Base-by-base conservation (phyloP, 176 grass and related monocot genomes). In the Hordeum vulgare region DNA sequence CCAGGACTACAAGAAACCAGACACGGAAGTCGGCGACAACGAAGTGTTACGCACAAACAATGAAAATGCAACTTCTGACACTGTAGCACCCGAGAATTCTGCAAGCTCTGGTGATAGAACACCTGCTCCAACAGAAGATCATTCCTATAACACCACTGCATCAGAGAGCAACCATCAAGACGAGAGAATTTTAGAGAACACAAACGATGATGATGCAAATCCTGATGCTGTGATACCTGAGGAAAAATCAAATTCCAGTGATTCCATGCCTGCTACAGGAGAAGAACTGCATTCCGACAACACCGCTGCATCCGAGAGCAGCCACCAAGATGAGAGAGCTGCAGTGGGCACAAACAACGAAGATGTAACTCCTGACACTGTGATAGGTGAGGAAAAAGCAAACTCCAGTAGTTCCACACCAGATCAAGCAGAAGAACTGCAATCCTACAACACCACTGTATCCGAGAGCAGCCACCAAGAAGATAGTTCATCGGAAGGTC, bases 401-500 rank as follows among this genome's bases (percentile, higher is more conserved):
- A 81, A 72, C 73, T 27, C 88, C 25, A 66, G 57, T 81, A 42
- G 41, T 45, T 57, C 73, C 45, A n/a, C 37, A 81, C 74, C 78
- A 64, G n/a, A 53, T 58, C 34, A 44, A 66, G 69, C 42, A 90
- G 92, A 85, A 57, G 81, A 85, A 72, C 59, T 39, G 57, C 47
- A 83, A 71, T 58, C 76, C 61, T 53, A 49, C 51, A 72, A 62
- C 53, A 63, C 28, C 76, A 94, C 71, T 41, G 20, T 64, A 80
- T 80, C 53, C 12, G 79, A 79, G 36, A 92, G 77, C 64, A 88
- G 39, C 40, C 33, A 69, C 28, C 76, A 90, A 78, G 86, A 86
- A 47, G 64, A 79, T 24, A 69, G n/a, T 71, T 89, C 79, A 60
- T 84, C 47, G 62, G 70, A 93, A 85, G 90, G 85, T 61, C 87